A percentile compares a stretch with the other conserved stretches of the same genome.
These are phyloP conservation scores for Globisporangium recalcitrans DNA, from an alignment of 352 stramenopile species.

Conservation along the genomic window DNA sequence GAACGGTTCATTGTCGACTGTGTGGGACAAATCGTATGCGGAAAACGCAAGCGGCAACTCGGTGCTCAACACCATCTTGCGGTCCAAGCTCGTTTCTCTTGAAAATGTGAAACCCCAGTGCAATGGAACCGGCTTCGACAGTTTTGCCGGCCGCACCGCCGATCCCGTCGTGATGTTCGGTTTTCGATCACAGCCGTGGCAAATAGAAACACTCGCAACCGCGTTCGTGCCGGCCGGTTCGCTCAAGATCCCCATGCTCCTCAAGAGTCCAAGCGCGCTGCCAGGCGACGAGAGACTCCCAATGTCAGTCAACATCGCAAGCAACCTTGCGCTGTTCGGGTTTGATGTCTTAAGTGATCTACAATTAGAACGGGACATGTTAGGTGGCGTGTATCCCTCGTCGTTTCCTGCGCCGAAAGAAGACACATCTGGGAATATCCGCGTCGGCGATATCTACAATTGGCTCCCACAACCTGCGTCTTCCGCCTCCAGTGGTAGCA, in stretches of 20 bases:
- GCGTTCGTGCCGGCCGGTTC: background rate
- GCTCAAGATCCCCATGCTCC: slow-evolving; percentile 7
- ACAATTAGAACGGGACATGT: background rate
- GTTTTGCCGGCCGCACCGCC: background rate
- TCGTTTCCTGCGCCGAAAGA: too few species aligned
- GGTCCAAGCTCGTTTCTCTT: background rate
- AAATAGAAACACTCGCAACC: background rate
- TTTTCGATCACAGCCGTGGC: slow-evolving; percentile 15
- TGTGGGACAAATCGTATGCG: background rate
- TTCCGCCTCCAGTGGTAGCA: background rate
- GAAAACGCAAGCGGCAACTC: slow-evolving; percentile 4
- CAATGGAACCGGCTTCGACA: background rate
- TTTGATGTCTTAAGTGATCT: background rate
- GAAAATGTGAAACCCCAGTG: background rate
- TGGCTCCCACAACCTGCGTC: too few species aligned
- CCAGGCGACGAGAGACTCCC: background rate
- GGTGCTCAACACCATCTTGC: slow-evolving; percentile 17
- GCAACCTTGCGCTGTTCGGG: background rate
- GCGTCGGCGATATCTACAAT: slow-evolving; percentile 2
- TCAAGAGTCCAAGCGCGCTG: background rate
- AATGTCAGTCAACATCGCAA: background rate
- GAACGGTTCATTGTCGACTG: background rate
- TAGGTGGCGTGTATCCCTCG: too few species aligned
- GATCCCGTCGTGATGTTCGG: slow-evolving; percentile 11
- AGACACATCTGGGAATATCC: too few species aligned